Base-by-base conservation (phyloP, 495 filamentous ascomycete genomes). In the Penicillium coprophilum region DNA sequence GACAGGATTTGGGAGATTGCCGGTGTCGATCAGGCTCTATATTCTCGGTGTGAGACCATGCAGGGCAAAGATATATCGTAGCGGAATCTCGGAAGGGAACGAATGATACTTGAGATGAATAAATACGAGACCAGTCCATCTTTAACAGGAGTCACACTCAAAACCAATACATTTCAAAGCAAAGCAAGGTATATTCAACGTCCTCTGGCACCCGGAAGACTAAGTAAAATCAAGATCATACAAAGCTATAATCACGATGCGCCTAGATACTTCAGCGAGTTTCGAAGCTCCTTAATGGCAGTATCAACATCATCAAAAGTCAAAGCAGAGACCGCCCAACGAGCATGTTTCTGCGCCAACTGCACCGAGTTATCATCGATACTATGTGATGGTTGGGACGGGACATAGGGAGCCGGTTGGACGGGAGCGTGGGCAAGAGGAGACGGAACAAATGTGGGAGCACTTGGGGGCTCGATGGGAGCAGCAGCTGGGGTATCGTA, bases 231-330 rank as follows among this genome's bases (percentile, higher is more conserved):
- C 13, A 6, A 28, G 23, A 20, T 19, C 21, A 47, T 19, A 17
- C 4, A 20, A 43, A 17, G 41, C 15, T 15, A n/a, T 28, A 10
- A 44, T 72, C 55, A 79, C 46, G 73, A 64, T 8, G 67, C 70
- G 9, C 73, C 76, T 15, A 79, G 68, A 13, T 64, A 66, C 44
- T 58, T 67, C 59, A 98, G 74, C 40, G 94, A 95, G 43, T 78
- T 82, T 59, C 82, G 82, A 52, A 97, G 71, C 64, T 98, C 92
- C 67, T 85, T 87, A 6, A 97, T 86, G 1, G 94, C 94, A 1
- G 95, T 98, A 23, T 86, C 76, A 10, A 96, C 87, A 74, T 98
- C 94, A 65, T 98, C 94, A 71, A 97, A 98, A 66, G 96, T 94
- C 50, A 98, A 74, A 6, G 94, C 94, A 20, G 94, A 97, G 31